Conservation (phyloP, 495 filamentous ascomycete genomes). For the Talaromyces nanjingensis region DNA sequence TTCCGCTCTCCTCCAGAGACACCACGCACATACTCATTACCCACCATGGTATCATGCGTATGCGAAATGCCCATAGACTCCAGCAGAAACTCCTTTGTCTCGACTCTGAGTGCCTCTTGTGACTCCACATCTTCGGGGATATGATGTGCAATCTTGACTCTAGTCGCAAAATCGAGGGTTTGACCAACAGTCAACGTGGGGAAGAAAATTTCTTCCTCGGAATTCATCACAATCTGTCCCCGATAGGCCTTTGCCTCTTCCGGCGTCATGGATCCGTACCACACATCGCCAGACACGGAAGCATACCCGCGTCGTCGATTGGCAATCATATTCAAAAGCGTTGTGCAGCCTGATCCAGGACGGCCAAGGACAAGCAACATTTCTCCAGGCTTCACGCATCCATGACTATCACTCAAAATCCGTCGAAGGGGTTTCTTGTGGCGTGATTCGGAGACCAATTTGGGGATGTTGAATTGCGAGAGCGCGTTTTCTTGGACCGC, state of each 20-base stretch:
- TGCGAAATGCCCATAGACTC: slow-evolving; percentile 70
- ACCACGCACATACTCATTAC: slow-evolving; percentile 70
- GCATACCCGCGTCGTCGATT: slow-evolving; percentile 58
- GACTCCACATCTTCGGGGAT: slow-evolving; percentile 31
- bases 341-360: slow-evolving; percentile 39
- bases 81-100: slow-evolving; percentile 60
- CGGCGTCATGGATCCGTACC: slow-evolving; percentile 50
- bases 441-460: slow-evolving; percentile 29
- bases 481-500: slow-evolving; percentile 42
- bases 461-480: slow-evolving; percentile 51
- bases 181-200: slow-evolving; percentile 62
- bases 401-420: slow-evolving; percentile 35
- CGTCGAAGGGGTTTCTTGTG: slow-evolving; percentile 28
- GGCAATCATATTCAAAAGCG: slow-evolving; percentile 55
- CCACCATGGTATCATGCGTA: slow-evolving; percentile 73
- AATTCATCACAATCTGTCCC: slow-evolving; percentile 64
- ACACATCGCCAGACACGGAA: slow-evolving; percentile 48
- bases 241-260: slow-evolving; percentile 53
- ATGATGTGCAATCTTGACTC: slow-evolving; percentile 29
- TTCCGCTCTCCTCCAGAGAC: slow-evolving; percentile 83
- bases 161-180: slow-evolving; percentile 61
- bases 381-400: slow-evolving; percentile 48
- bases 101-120: slow-evolving; percentile 40
- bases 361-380: slow-evolving; percentile 41
- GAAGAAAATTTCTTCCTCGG: slow-evolving; percentile 68